A percentile compares a stretch with the other conserved stretches of the same genome.
Evolutionary conservation across 192 early-diverging fungal genomes (phyloP).

Genomic region (Umbelopsis sp.): DNA sequence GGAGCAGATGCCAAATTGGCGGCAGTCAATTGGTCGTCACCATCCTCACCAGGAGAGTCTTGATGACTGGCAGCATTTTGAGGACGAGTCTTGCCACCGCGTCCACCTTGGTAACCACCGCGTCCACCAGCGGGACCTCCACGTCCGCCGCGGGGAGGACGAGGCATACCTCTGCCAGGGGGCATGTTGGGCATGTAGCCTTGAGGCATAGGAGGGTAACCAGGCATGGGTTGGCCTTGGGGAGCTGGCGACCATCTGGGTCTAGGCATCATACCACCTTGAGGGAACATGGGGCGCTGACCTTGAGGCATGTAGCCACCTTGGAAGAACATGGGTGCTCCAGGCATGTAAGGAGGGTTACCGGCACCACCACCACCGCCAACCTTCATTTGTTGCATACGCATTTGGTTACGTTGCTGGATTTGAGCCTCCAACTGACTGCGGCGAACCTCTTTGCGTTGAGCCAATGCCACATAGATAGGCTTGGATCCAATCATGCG

Average conservation of each 20-base stretch:
- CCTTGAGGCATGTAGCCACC: constrained; percentile 39
- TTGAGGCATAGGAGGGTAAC: constrained; percentile 48
- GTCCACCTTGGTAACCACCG: constrained; percentile 21
- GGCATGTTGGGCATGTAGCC: constrained; percentile 53
- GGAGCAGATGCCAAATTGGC: constrained; percentile 79
- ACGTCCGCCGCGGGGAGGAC: constrained; percentile 49
- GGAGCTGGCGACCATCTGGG: constrained; percentile 40
- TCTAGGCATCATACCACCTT: constrained; percentile 39
- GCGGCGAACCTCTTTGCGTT: constrained; percentile 96
- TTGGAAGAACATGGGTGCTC: constrained; percentile 34
- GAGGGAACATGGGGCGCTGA: constrained; percentile 49
- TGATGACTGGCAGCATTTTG: constrained; percentile 18
- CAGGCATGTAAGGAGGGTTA: constrained; percentile 52
- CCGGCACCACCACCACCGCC: constrained; percentile 14
- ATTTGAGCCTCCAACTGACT: constrained; percentile 96
- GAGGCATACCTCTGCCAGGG: constrained; percentile 46
- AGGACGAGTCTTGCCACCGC: constrained; percentile 32
- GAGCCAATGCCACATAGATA: constrained; percentile 97
- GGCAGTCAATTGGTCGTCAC: constrained; percentile 54
- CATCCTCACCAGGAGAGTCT: constrained; percentile 41
- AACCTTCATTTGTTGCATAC: constrained; percentile 53
- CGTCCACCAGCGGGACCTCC: constrained; percentile 28
- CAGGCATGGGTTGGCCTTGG: constrained; percentile 38
- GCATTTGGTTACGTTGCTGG: constrained; percentile 85
- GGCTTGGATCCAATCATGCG: constrained; percentile 94